These are phyloP conservation scores for Brasilioporus rufonigricans DNA, from an alignment of 768 basidiomycete genomes.

Conservation along the genomic window DNA sequence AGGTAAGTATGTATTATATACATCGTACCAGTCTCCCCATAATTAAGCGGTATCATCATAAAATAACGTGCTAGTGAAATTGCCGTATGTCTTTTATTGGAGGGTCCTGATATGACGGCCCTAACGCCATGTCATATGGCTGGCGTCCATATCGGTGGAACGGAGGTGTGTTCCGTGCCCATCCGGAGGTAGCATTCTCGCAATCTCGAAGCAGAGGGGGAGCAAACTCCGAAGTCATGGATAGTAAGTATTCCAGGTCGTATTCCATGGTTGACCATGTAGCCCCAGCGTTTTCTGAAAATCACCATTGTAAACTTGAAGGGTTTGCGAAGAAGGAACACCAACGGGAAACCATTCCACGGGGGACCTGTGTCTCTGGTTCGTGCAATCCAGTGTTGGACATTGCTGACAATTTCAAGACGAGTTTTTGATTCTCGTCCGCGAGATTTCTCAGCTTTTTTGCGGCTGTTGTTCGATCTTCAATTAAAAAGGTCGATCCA, in stretches of 20 bases:
- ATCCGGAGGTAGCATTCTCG: neutral
- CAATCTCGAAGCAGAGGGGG: constrained; percentile 1
- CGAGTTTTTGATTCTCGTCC: constrained; percentile 23
- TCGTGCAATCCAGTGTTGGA: neutral
- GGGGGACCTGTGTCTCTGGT: neutral
- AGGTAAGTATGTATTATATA: neutral
- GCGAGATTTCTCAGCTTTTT: constrained; percentile 44
- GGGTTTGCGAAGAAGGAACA: neutral
- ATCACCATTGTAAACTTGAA: neutral
- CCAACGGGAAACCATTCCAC: constrained; percentile 9
- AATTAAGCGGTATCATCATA: neutral
- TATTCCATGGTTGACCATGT: constrained; percentile 8
- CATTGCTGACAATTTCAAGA: constrained; percentile 12
- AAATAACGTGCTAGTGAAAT: constrained; percentile 5
- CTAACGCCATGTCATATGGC: constrained; percentile 4
- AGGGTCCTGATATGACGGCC: neutral
- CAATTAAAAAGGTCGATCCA: neutral
- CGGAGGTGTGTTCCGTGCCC: constrained; percentile 6
- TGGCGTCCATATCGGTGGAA: constrained; percentile 1
- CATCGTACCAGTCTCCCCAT: neutral
- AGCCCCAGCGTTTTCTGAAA: constrained; percentile 8
- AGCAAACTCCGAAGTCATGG: neutral
- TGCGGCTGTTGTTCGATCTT: constrained; percentile 34
- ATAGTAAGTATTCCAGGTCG: constrained; percentile 3
- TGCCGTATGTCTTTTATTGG: neutral